A percentile compares a stretch with the other conserved stretches of the same genome.
These are phyloP conservation scores for Arthrobotrys sphaeroides DNA, from an alignment of 2,329 filamentous ascomycete species.

Conservation along the genomic window DNA sequence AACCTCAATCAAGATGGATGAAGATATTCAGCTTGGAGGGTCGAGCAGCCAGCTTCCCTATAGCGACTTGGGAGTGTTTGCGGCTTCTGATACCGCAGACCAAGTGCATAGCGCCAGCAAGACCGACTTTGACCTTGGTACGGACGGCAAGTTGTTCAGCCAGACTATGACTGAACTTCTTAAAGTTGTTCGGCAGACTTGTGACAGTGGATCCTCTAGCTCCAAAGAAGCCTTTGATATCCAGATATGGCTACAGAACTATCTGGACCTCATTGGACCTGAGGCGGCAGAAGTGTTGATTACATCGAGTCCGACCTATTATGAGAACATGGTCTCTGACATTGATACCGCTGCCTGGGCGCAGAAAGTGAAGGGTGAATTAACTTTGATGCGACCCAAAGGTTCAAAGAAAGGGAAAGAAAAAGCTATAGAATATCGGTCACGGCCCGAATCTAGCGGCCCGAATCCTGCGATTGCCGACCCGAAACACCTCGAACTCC, in stretches of 20 bases:
- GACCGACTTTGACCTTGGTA: neutral
- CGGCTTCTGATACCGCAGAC: neutral
- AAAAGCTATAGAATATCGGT: slow-evolving; percentile 20
- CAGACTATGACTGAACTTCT: slow-evolving; percentile 32
- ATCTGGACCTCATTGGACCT: slow-evolving; percentile 2
- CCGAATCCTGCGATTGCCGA: slow-evolving; percentile 20
- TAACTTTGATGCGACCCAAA: neutral
- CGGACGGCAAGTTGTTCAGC: slow-evolving; percentile 17
- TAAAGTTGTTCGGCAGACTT: slow-evolving; percentile 32
- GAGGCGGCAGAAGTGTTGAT: slow-evolving; percentile 19
- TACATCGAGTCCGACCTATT: slow-evolving; percentile 22
- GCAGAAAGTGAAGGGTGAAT: slow-evolving; percentile 19
- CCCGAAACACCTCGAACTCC: slow-evolving; percentile 1
- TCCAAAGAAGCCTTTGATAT: slow-evolving; percentile 22
- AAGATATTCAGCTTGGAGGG: slow-evolving; percentile 23
- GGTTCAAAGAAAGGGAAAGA: slow-evolving; percentile 44
- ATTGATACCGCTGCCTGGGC: slow-evolving; percentile 6
- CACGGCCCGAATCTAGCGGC: neutral
- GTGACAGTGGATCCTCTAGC: neutral
- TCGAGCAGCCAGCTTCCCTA: neutral
- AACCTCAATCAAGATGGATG: slow-evolving; percentile 33
- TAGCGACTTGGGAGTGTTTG: neutral
- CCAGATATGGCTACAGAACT: slow-evolving; percentile 22
- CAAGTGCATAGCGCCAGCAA: neutral
- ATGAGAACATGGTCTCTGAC: slow-evolving; percentile 26